A percentile compares a stretch with the other conserved stretches of the same genome.
phyloP scores from a whole-genome alignment of 345 rosid genomes.

The Turnera subulata region DNA sequence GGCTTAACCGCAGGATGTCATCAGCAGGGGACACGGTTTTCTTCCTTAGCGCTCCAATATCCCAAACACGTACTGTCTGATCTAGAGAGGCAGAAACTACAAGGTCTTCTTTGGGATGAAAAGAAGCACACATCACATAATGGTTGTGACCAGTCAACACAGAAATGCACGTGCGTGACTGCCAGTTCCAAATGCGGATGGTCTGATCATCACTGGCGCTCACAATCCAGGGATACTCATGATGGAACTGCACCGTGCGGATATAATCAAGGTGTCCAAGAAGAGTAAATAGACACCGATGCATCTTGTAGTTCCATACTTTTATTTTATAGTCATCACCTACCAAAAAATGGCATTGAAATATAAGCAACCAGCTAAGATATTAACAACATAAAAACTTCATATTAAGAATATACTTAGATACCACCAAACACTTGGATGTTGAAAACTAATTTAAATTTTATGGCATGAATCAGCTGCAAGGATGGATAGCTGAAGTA shows the following conservation, averaged over 20 bases:
- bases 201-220: slow-evolving; percentile 99
- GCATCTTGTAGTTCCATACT: slow-evolving; percentile 94
- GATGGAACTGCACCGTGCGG: slow-evolving; percentile 96
- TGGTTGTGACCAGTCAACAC: slow-evolving; percentile 97
- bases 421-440: no score
- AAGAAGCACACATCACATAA: slow-evolving; percentile 98
- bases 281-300: slow-evolving; percentile 87
- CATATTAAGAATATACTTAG: no score
- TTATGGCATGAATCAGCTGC: no score
- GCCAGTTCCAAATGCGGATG: slow-evolving; percentile 99
- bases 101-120: slow-evolving; percentile 95
- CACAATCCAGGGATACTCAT: slow-evolving; percentile 96
- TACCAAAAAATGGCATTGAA: slow-evolving; percentile 11
- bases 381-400: slow-evolving; percentile 12
- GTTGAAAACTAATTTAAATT: no score
- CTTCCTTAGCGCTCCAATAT: slow-evolving; percentile 82
- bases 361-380: slow-evolving; percentile 77
- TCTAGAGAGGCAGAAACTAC: slow-evolving; percentile 95
- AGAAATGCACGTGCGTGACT: slow-evolving; percentile 89
- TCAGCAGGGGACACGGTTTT: slow-evolving; percentile 89
- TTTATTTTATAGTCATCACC: slow-evolving; percentile 98
- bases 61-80: slow-evolving; percentile 99
- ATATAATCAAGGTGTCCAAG: slow-evolving; percentile 97
- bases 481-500: no score
- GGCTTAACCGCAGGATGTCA: slow-evolving; percentile 78